Evolutionary conservation across 2,329 filamentous ascomycete genomes (phyloP), one percentile per base, ranked within the genome.

Genomic region (Pestalotiopsis sp.): DNA sequence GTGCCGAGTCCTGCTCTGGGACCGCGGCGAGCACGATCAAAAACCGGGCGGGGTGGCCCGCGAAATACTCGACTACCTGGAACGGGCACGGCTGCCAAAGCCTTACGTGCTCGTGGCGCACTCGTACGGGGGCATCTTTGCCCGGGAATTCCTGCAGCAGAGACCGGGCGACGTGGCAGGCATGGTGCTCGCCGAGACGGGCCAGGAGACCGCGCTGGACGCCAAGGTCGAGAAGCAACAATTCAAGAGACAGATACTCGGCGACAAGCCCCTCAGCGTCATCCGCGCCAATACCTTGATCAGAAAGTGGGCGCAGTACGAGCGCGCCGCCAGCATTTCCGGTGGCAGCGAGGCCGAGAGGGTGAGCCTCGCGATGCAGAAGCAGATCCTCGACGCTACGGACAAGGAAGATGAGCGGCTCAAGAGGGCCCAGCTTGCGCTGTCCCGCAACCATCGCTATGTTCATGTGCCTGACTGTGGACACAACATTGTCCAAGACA

Each of bases 101-200:
- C 74, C 74, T n/a, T 77, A 74, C 45, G 65, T 77, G 3, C 72
- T 77, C 1, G 64, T 77, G 11, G 76, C 74, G 25, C 75, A 77
- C 64, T 77, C 76, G n/a, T 77, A 76, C 41, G 76, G 76, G 12
- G 76, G 76, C 14, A 70, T 75, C 12, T 77, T 77, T 61, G 75
- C 74, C 27, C 71, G 76, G 23, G 64, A 65, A n/a, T 77, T 77
- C 45, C 13, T 77, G 3, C 71, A 74, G 17, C 64, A 66, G 17
- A 62, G 67, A 20, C 52, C 36, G 27, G n/a, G 1, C 12, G 20
- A 67, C 11, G 68, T 77, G 1, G 67, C 69, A 2, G 76, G 76
- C 11, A 60, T 74, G 58, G 75, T 77, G 41, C 73, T 78, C 4
- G 75, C 73, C 2, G 76, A 78, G 67, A 78, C 76, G 20, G 76